Conservation (phyloP, 2,329 filamentous ascomycete genomes). For the Simplicillium sp. region DNA sequence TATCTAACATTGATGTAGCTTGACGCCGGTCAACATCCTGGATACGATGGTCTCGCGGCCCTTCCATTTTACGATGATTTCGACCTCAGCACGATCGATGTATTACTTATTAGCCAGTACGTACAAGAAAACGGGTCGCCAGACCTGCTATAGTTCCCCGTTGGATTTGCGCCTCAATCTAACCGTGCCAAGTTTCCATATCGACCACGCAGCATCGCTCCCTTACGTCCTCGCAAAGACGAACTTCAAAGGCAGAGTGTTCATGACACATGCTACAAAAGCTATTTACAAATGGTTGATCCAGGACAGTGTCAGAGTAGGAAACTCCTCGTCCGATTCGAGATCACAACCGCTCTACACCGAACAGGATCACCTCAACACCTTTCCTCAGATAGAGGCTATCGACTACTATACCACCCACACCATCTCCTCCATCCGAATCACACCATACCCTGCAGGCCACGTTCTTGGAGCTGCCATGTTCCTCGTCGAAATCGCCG, state of each 20-base stretch:
- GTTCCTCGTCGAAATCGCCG: constrained; percentile 96
- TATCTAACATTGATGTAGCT: constrained; percentile 44
- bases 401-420: constrained; percentile 98
- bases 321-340: constrained; percentile 55
- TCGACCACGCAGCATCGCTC: constrained; percentile 97
- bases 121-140: constrained; percentile 27
- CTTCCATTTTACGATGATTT: constrained; percentile 98
- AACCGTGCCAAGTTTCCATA: constrained; percentile 67
- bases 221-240: constrained; percentile 97
- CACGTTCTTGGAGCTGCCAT: constrained; percentile 98
- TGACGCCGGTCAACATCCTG: constrained; percentile 93
- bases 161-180: neutral
- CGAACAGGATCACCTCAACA: constrained; percentile 89
- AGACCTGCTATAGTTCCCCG: neutral
- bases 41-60: constrained; percentile 85
- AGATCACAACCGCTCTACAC: constrained; percentile 77
- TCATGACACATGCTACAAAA: constrained; percentile 99
- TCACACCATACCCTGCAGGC: constrained; percentile 92
- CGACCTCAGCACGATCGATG: constrained; percentile 92
- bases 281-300: constrained; percentile 99
- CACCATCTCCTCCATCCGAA: constrained; percentile 90
- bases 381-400: constrained; percentile 88
- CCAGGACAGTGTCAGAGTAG: constrained; percentile 89
- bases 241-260: constrained; percentile 91
- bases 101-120: constrained; percentile 99